Evolutionary conservation across 805 yeast species (phyloP), one percentile per base, ranked within the genome.

Genomic region (Hanseniaspora nectarophila): DNA sequence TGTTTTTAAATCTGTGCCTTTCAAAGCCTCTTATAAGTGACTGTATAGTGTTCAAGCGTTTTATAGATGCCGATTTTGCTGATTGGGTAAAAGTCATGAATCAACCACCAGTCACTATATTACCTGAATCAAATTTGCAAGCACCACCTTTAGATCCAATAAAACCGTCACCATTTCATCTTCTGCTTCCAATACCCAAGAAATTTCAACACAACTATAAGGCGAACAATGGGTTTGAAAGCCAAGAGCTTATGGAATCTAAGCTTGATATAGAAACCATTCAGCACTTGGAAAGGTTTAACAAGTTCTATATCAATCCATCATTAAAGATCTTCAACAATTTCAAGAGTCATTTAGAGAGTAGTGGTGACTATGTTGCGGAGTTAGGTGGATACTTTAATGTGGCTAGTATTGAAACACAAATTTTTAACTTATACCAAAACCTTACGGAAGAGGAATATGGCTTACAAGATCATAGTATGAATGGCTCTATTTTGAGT

Each of bases 1-100:
- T 77, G 21, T 92, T 92, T 61, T 70, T 92, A 54, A 85, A 85
- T 61, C 73, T 88, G 55, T 90, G 97, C 63, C 60, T 77, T 50
- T 65, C 68, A 9, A 78, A 81, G 44, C 69, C 70, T 1, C 76
- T 73, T 56, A 72, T 92, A 21, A 67, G 78, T 37, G 72, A 72
- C 24, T 76, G 81, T 56, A 73, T 73, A 18, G 78, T 84, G 21
- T 85, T 88, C 60, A 74, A 78, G 38, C 78, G 82, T 61, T 92
- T 92, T 61, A 65, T 92, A 53, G 92, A 88, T 61, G 95, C 97
- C 6, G 82, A 82, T 55, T 78, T 85, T 12, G 24, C 54, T 2
- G 76, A 77, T 57, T 92, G 96, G 90, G 71, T 75, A 23, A 95
- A 89, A 61, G 95, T 78, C 2, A 60, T 82, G 46, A 68, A 67